phyloP scores from a whole-genome alignment of 2,329 filamentous ascomycete genomes.

The Phaeosphaeria sp. region DNA sequence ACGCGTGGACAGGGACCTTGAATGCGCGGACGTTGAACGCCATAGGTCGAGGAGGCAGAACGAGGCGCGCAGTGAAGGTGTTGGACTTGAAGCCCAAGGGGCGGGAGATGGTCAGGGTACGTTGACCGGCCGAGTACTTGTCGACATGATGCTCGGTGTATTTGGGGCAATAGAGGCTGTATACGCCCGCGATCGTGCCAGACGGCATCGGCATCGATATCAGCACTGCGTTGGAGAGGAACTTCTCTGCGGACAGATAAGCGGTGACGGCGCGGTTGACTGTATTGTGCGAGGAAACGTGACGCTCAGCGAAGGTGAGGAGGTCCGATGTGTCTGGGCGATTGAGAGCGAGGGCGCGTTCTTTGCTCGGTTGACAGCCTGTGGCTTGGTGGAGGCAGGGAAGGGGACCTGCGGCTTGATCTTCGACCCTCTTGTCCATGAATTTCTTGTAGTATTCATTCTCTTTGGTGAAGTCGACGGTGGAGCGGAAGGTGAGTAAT shows the following conservation, averaged over 20 bases:
- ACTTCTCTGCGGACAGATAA: constrained; percentile 11
- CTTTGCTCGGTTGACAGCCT: constrained; percentile 36
- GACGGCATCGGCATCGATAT: constrained; percentile 35
- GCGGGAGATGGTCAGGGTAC: constrained; percentile 29
- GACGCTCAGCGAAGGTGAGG: constrained; percentile 4
- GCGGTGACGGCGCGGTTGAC: not conserved
- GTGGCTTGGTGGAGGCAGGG: constrained; percentile 36
- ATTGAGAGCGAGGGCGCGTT: constrained; percentile 25
- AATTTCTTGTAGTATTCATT: constrained; percentile 20
- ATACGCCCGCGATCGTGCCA: constrained; percentile 29
- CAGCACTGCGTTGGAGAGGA: constrained; percentile 25
- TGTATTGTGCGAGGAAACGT: not conserved
- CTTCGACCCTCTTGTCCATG: no score
- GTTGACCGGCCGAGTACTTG: constrained; percentile 34
- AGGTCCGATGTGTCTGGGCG: constrained; percentile 13
- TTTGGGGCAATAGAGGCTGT: constrained; percentile 35
- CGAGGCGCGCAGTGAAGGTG: constrained; percentile 32
- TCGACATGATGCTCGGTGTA: constrained; percentile 36
- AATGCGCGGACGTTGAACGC: constrained; percentile 26
- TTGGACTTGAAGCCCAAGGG: constrained; percentile 19
- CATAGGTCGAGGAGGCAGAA: constrained; percentile 37
- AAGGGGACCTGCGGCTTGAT: constrained; percentile 8
- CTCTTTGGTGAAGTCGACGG: constrained; percentile 40
- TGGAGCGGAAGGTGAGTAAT: constrained; percentile 17
- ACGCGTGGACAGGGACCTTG: constrained; percentile 34